Evolutionary conservation across 495 filamentous ascomycete genomes (phyloP), one percentile per base, ranked within the genome.

Genomic region (Xylaria castorea): DNA sequence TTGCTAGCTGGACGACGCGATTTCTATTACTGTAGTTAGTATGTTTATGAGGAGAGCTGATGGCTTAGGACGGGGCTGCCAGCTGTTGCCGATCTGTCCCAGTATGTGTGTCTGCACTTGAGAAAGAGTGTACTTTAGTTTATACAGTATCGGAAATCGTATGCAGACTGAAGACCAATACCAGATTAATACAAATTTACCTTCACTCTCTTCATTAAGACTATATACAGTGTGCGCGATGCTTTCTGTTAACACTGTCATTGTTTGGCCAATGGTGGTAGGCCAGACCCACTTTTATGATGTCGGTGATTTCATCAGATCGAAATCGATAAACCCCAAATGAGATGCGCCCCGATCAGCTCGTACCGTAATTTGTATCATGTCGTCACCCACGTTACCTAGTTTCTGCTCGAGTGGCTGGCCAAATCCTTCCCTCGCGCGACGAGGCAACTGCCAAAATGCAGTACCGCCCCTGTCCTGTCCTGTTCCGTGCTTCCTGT

Each of bases 221-320:
- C 3, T 36, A 0, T 3, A 14, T 58, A 18, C 30, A 34, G 30
- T 25, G 32, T 36, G 30, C 30, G 50, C 9, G 0, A n/a, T 25
- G n/a, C 1, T 5, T 8, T 2, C 14, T 20, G 9, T 16, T 16
- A 4, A 18, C 11, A 20, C 57, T n/a, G 53, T 58, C 16, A 0
- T 2, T 8, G 11, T 0, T 36, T 20, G 30, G 32, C 58, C 34
- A 61, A 61, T 61, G 22, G 58, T 20, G 1, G 34, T 1, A 18
- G 61, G 11, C 27, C n/a, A 9, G 46, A 25, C 50, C 64, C 69
- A 71, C 38, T 44, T 66, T 71, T 53, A 63, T 58, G 71, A 75
- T 77, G 73, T 73, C 53, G 36, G 75, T 79, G 77, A 79, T 79
- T 79, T 77, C 77, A 79, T 79, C 66, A 68, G 72, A 75, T 34